Evolutionary conservation across 805 yeast species (phyloP).

Genomic region (Yamadazyma phyllophila): DNA sequence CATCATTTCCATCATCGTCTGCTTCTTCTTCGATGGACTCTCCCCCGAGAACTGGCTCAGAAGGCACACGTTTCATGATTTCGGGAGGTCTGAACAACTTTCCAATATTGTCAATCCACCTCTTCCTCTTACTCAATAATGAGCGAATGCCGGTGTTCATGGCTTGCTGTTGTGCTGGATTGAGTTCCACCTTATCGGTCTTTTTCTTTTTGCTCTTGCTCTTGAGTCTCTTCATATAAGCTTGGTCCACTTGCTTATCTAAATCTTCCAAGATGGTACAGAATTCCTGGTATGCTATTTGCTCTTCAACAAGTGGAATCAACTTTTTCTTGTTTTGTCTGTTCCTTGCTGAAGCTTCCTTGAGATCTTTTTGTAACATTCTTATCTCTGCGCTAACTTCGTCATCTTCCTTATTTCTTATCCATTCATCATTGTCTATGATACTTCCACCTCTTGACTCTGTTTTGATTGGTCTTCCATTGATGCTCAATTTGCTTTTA

Average conservation of each 20-base stretch:
- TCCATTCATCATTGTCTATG: constrained; percentile 70
- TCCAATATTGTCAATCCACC: constrained; percentile 91
- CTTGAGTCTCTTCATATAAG: constrained; percentile 78
- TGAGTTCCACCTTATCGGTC: constrained; percentile 25
- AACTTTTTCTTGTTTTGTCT: constrained; percentile 62
- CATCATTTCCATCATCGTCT: constrained; percentile 30
- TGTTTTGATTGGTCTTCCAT: constrained; percentile 21
- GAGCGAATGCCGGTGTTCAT: constrained; percentile 77
- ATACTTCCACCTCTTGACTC: constrained; percentile 24
- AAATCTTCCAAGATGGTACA: constrained; percentile 85
- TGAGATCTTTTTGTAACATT: constrained; percentile 63
- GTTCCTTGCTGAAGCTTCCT: constrained; percentile 59
- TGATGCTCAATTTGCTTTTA: constrained; percentile 24
- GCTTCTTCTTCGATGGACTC: constrained; percentile 33
- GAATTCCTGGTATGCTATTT: constrained; percentile 93
- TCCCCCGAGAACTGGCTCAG: constrained; percentile 51
- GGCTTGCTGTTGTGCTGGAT: constrained; percentile 56
- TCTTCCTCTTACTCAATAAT: constrained; percentile 75
- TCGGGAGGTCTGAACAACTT: constrained; percentile 69
- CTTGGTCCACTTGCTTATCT: constrained; percentile 95
- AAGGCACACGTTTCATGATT: constrained; percentile 75
- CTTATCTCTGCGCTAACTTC: constrained; percentile 87
- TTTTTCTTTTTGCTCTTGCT: constrained; percentile 68
- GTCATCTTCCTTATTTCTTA: constrained; percentile 82
- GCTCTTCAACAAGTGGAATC: constrained; percentile 76